Evolutionary conservation across 169 alveolate genomes (phyloP), one percentile per base, ranked within the genome.

Genomic region (Eimeria maxima): DNA sequence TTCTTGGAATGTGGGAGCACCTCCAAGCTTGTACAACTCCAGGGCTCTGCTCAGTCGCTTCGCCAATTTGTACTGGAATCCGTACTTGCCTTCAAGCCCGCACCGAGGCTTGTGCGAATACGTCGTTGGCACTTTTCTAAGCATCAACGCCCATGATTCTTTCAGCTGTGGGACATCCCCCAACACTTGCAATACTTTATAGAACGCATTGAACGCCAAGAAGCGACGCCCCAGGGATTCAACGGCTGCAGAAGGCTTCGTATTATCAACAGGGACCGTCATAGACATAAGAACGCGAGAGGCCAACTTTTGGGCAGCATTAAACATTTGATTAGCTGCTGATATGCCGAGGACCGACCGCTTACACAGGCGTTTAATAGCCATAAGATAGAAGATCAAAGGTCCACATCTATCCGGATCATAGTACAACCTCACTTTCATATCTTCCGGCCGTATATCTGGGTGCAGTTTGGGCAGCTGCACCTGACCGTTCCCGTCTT

Each of bases 11-110:
- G 87, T 20, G 47, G 87, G 87, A 18, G 33, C 87, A 42, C 60
- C 60, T 47, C 87, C 87, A 18, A 24, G 42, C 87, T 76, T 76
- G 87, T 76, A 76, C 87, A 76, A 6, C 24, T 76, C 87, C 87
- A 76, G 55, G 63, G 87, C 87, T 4, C 2, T 8, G 24, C 87
- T 76, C 20, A 76, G 29, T 20, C 45, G 65, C 38, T 45, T 76
- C n/a, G 87, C 87, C 63, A 76, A 20, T 24, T 7, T 76, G 44
- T 44, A 76, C 44, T 76, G 42, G 38, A 76, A 76, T 44, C 60
- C 87, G 38, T 45, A 44, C 63, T 44, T 76, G 20, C 44, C 65
- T 13, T 8, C 29, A 45, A 76, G 5, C 6, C 65, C 7, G 4
- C 16, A 10, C 33, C 65, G 60, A 22, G 65, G 65, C 16, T 0